Evolutionary conservation across 2,329 filamentous ascomycete species (phyloP), one percentile per base, ranked within the genome.

Genomic region (Herpotrichia juniperi): DNA sequence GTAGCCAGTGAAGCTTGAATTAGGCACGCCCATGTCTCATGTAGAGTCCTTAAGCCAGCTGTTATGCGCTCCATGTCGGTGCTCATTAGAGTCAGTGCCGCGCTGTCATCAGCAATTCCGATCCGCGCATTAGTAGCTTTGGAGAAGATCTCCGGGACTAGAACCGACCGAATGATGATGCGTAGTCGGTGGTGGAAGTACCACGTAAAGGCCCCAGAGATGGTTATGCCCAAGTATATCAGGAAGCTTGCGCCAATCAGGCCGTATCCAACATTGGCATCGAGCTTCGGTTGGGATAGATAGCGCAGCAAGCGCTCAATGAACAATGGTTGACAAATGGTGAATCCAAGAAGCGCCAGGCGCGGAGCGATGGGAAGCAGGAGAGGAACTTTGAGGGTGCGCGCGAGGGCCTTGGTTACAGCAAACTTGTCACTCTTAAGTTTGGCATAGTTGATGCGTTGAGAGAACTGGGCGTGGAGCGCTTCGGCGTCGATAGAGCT

Each of bases 311-410:
- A 57, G 9, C 32, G 42, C 21, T 43, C 16, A 64, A 50, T 48
- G n/a, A 61, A 59, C 22, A 63, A 57, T 14, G 64, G 63, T 9
- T 58, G 47, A 46, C 58, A 56, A 17, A 49, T 50, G 25, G 50
- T 44, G 3, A 45, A 58, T 16, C 47, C 42, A 8, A 51, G 16
- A 9, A 63, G 39, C 5, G 17, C 12, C 51, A 51, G 14, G 4
- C 48, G 48, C 12, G 48, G 48, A n/a, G 40, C 3, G 10, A 43
- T 22, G 8, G 47, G n/a, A 43, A 10, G 11, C 11, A 50, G 21
- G 6, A 50, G 22, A 4, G 35, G 14, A 32, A 21, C 21, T 25
- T 31, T 31, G 7, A 50, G 42, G n/a, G 28, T n/a, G 9, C 28
- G 28, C 9, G 28, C n/a, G n/a, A 31, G 9, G 28, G 9, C 28